Evolutionary conservation across 345 rosid species (phyloP).

Genomic region (Syzygium jambos): DNA sequence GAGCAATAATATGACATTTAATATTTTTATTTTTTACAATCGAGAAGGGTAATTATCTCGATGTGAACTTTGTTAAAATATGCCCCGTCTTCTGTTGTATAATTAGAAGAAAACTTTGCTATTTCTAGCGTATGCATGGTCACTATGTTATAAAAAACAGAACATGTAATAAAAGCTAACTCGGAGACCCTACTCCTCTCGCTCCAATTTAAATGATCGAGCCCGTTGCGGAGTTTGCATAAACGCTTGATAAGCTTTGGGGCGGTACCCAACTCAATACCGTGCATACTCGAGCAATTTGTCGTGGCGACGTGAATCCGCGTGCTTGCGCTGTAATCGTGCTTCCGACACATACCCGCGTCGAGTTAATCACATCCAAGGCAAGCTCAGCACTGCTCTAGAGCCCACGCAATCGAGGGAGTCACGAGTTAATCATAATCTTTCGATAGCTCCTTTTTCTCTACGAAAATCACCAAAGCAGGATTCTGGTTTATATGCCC

Average conservation of each 20-base stretch:
- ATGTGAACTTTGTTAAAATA: neutral
- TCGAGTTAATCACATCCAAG: accelerated
- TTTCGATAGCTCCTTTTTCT: neutral
- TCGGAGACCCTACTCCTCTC: neutral
- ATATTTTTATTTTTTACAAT: neutral
- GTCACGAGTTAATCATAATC: accelerated
- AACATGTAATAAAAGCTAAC: neutral
- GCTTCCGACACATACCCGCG: neutral
- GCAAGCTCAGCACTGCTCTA: neutral
- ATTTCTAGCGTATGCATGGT: neutral
- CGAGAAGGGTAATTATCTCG: neutral
- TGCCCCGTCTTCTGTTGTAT: neutral
- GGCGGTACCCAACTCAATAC: neutral
- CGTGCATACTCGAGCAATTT: neutral
- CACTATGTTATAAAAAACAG: neutral
- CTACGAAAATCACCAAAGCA: neutral
- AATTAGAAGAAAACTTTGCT: neutral
- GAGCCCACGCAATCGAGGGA: neutral
- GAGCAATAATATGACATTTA: neutral
- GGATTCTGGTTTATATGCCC: neutral
- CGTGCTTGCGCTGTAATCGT: accelerated
- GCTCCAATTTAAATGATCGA: neutral
- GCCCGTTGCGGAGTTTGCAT: neutral
- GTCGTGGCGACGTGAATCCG: accelerated
- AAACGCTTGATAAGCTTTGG: neutral